Base-by-base conservation (phyloP, 805 yeast genomes). In the Yamadazyma takamatsuzukensis region DNA sequence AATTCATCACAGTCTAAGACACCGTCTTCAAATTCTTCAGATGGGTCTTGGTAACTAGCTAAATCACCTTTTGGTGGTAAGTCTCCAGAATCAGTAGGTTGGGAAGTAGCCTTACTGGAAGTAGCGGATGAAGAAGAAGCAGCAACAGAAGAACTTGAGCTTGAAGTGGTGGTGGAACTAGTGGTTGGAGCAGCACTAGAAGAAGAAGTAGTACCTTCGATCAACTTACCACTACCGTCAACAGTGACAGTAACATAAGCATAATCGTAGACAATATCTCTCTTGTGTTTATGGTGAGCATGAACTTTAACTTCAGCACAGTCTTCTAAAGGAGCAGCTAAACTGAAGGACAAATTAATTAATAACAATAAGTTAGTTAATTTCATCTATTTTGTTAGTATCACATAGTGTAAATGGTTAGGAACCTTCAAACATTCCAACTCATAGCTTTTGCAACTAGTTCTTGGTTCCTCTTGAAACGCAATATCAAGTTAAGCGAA, bases 21-120 rank as follows among this genome's bases (percentile, higher is more conserved):
- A 56, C 93, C 94, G 52, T 84, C 94, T 53, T 68, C 65, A 56
- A 83, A 82, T 38, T 64, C 61, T 33, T 56, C 63, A 29, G 71
- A 47, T 43, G 85, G 83, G 45, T 56, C 57, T 9, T 60, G 48
- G 53, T 59, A 78, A 32, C 59, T 66, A 19, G 62, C 42, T 47
- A 78, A 67, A 51, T 76, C 83, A 52, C 83, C 84, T 10, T 69
- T 45, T 22, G 43, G 41, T 7, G 34, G 40, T 17, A 26, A 18
- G 15, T 64, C 37, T 12, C 56, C 39, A 11, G 61, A 32, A 30
- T 60, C 27, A 15, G 63, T 23, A 15, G 32, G 22, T 14, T 60
- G 21, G 21, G 68, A 41, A 11, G 67, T 33, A 17, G 72, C 34
- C 18, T 67, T 25, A 18, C 64, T 24, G 18, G 43, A 17, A 11